These are phyloP conservation scores for Madurella fahalii DNA, from an alignment of 2,329 filamentous ascomycete species.

Conservation along the genomic window DNA sequence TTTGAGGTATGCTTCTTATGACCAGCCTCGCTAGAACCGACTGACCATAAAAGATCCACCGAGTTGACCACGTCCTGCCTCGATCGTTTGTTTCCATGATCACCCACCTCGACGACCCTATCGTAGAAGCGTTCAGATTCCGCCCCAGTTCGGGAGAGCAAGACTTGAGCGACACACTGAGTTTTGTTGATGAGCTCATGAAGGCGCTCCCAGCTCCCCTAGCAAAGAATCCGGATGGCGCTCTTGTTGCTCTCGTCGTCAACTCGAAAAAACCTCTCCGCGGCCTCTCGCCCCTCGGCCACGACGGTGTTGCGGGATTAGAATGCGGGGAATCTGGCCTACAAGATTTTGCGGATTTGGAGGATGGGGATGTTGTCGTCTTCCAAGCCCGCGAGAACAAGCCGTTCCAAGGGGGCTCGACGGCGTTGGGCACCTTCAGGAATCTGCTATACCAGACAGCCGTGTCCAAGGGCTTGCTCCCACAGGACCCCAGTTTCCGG, in stretches of 20 bases:
- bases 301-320: conserved; percentile 58
- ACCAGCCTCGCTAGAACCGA: background rate
- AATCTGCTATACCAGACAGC: conserved; percentile 65
- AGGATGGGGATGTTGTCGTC: conserved; percentile 74
- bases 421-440: conserved; percentile 67
- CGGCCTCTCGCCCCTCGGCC: conserved; percentile 74
- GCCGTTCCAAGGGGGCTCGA: conserved; percentile 65
- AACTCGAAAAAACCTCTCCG: conserved; percentile 69
- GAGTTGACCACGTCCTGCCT: conserved; percentile 60
- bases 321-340: conserved; percentile 17
- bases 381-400: conserved; percentile 70
- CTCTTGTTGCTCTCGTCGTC: conserved; percentile 72
- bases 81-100: conserved; percentile 70
- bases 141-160: conserved; percentile 38
- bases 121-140: conserved; percentile 72
- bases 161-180: background rate
- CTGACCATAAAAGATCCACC: conserved; percentile 50
- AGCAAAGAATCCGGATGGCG: conserved; percentile 67
- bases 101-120: conserved; percentile 61
- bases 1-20: conserved; percentile 48
- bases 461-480: conserved; percentile 57
- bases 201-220: conserved; percentile 58
- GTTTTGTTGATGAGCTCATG: conserved; percentile 66
- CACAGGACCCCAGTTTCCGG: conserved; percentile 47
- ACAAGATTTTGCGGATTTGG: conserved; percentile 34